Base-by-base conservation (phyloP, 345 rosid species). In the Brassica nigra region DNA sequence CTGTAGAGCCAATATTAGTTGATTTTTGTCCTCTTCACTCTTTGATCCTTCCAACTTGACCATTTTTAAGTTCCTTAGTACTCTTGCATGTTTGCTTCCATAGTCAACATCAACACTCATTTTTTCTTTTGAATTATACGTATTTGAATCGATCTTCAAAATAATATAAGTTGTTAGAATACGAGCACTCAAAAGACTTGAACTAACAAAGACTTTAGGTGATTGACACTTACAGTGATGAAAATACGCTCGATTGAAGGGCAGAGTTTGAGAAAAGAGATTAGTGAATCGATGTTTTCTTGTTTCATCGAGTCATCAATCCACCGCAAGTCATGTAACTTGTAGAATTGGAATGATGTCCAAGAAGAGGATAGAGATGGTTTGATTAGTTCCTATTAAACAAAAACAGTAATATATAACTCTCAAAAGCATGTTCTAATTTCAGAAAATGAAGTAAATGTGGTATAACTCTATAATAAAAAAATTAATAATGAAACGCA, bases 261-360 rank as follows among this genome's bases (percentile, higher is more conserved):
- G 28, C 90, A 88, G 3, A 90, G 78, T 49, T 83, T 86, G 62
- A 90, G 81, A 83, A 87, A 90, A 47, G 83, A 76, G 73, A 88
- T 76, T 8, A 89, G 14, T 20, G 82, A 63, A 44, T 66, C 79
- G 12, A 42, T 68, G 69, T 84, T 85, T 76, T 68, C 83, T 68
- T 75, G 78, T 76, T 79, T 76, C 28, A 67, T 39, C 9, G 77
- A 80, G 77, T 74, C 66, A 58, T 90, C 95, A 2, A 87, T 86
- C 95, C 95, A 90, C 84, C 85, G 70, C 63, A 90, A 10, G 69
- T 87, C 92, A 61, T 84, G 86, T 66, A 90, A 68, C 15, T 78
- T 83, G 74, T 86, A 90, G 77, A 90, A 87, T 42, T 85, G 89
- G 55, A 89, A 89, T 20, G 84, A 84, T 61, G 85, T 67, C 73